Evolutionary conservation across 2,329 filamentous ascomycete species (phyloP), one percentile per base, ranked within the genome.

Genomic region (Epichloe amarillans): DNA sequence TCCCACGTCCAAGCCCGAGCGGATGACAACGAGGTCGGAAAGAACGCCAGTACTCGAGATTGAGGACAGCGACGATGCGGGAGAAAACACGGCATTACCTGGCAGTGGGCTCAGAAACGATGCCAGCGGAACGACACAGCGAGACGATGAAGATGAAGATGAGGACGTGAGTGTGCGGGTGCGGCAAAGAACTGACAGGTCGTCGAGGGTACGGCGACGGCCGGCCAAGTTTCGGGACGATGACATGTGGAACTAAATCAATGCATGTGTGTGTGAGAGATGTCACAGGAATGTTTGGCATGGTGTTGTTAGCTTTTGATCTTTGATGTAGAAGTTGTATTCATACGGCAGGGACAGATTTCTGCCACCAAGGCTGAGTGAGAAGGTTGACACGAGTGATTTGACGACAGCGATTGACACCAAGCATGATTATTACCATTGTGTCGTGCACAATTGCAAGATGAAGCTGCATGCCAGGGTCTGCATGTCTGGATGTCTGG

Each of bases 181-280:
- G 14, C 58, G 60, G 47, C 56, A 58, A 44, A 55, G 58, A 23
- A 54, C 55, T 43, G 59, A 62, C 35, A 57, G 64, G 41, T 58
- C 57, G 17, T 52, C 54, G 23, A 60, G 66, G 49, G 63, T 60
- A 26, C 61, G 67, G 39, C 62, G 67, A 19, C 60, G 56, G 44
- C 65, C 67, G 2, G 63, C 64, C 8, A 69, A 69, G 45, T 63
- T 67, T 50, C 58, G 64, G 36, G 65, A 68, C 21, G 65, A 62
- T 17, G 65, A 66, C 6, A 17, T 60, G 33, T 62, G 54, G 54
- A 54, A 17, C 40, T 52, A 63, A 10, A 6, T 15, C 15, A 17
- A 14, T 6, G 33, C 0, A 30, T 21, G 1, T 45, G 23, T 21
- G 6, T 10, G 42, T 21, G 19, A 3, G 19, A 30, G 15, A 30